Evolutionary conservation across 208 protist genomes (phyloP).

Genomic region (Leishmania braziliensis): DNA sequence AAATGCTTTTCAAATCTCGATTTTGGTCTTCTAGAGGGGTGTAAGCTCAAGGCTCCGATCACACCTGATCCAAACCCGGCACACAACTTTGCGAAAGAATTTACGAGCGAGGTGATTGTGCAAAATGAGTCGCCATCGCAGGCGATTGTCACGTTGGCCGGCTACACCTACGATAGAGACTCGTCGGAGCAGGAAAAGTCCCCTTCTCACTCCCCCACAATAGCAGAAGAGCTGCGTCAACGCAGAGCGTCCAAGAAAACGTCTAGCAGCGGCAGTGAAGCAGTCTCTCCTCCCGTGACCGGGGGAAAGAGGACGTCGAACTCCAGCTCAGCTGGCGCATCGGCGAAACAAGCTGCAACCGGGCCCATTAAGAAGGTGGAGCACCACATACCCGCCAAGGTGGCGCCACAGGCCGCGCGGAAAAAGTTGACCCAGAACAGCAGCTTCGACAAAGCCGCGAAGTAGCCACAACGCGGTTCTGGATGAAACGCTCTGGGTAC

Average conservation of each 20-base stretch:
- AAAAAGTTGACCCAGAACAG: constrained; percentile 19
- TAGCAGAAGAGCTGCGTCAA: constrained; percentile 3
- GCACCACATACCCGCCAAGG: constrained; percentile 2
- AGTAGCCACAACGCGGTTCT: not conserved
- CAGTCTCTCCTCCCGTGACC: not conserved
- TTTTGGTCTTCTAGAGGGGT: constrained; percentile 62
- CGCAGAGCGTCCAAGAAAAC: not conserved
- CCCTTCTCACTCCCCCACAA: constrained; percentile 3
- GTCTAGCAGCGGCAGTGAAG: not conserved
- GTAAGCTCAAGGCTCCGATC: constrained; percentile 76
- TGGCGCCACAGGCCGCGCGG: constrained; percentile 11
- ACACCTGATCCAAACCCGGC: constrained; percentile 61
- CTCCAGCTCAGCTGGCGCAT: not conserved
- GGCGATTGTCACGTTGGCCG: constrained; percentile 45
- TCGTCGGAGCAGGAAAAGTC: constrained; percentile 4
- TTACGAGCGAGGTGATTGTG: constrained; percentile 58
- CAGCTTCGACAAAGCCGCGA: constrained; percentile 4
- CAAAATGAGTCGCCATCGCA: constrained; percentile 28
- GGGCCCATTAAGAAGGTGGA: not conserved
- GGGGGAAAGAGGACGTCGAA: not conserved
- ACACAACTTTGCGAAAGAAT: constrained; percentile 84
- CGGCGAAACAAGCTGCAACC: not conserved
- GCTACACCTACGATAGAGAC: constrained; percentile 65
- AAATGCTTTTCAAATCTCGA: constrained; percentile 85
- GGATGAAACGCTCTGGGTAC: not conserved